These are phyloP conservation scores for Fusarium scirpi DNA, from an alignment of 2,329 filamentous ascomycete species.

Conservation along the genomic window DNA sequence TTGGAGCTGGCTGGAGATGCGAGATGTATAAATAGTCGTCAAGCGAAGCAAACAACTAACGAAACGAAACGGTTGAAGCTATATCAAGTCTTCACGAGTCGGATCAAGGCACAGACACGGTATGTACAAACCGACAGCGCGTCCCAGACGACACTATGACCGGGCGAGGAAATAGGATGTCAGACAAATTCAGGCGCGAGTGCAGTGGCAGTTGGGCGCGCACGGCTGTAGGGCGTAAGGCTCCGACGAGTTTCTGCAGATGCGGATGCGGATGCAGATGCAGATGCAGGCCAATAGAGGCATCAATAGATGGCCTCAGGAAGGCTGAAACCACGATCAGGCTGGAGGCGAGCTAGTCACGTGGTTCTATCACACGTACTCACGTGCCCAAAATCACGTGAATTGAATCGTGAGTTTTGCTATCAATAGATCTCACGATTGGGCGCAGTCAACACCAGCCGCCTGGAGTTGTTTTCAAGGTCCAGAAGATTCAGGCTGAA, in stretches of 20 bases:
- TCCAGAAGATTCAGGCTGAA: neutral
- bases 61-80: conserved; percentile 33
- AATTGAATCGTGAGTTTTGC: accelerated
- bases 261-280: conserved; percentile 25
- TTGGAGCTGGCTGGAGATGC: conserved; percentile 14
- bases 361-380: neutral
- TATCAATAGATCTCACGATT: no score
- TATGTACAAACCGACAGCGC: conserved; percentile 41
- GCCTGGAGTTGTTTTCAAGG: conserved; percentile 19
- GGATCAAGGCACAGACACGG: conserved; percentile 42
- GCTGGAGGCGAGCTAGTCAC: conserved; percentile 37
- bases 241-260: conserved; percentile 42
- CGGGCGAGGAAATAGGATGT: conserved; percentile 36
- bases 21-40: conserved; percentile 16
- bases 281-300: conserved; percentile 43
- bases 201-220: conserved; percentile 45
- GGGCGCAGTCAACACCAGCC: conserved; percentile 4
- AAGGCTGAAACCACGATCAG: conserved; percentile 42
- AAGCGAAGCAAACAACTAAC: conserved; percentile 30
- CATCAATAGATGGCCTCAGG: conserved; percentile 36
- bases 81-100: conserved; percentile 41
- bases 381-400: neutral
- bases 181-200: conserved; percentile 40
- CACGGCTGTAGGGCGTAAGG: conserved; percentile 45
- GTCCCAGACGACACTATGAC: conserved; percentile 34